These are phyloP conservation scores for Pleoardoris graminearum DNA, from an alignment of 2,329 filamentous ascomycete genomes.

Conservation along the genomic window DNA sequence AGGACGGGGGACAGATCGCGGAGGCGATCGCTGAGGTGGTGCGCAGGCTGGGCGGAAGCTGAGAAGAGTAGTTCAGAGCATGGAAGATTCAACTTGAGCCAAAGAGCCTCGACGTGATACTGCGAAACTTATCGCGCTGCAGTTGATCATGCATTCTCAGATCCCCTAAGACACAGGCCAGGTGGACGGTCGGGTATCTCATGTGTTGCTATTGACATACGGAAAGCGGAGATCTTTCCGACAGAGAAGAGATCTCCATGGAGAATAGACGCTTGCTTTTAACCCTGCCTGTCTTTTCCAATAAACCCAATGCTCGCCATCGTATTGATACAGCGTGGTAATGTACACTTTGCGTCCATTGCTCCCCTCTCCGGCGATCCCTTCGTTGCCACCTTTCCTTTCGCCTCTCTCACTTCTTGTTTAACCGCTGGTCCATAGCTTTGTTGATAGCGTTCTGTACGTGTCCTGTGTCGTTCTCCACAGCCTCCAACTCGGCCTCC, in stretches of 20 bases:
- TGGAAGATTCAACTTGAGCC: no score
- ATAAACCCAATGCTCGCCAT: constrained; percentile 26
- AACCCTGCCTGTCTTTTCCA: constrained; percentile 16
- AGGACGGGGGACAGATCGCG: constrained; percentile 61
- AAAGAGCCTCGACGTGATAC: no score
- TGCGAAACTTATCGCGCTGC: no score
- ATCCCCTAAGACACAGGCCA: no score
- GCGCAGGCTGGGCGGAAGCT: constrained; percentile 17
- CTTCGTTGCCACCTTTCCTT: not conserved
- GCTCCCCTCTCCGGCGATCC: constrained; percentile 3
- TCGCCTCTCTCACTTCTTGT: constrained; percentile 24
- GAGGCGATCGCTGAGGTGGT: constrained; percentile 41
- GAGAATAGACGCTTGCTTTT: constrained; percentile 13
- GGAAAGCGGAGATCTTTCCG: constrained; percentile 16
- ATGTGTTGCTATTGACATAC: constrained; percentile 16
- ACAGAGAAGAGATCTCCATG: constrained; percentile 20
- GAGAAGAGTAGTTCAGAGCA: no score
- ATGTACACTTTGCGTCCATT: constrained; percentile 30
- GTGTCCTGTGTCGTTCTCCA: constrained; percentile 26
- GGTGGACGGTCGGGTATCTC: not conserved
- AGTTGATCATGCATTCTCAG: no score
- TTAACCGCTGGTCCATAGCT: constrained; percentile 42
- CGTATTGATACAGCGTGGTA: constrained; percentile 40
- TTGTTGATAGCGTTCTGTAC: constrained; percentile 39
- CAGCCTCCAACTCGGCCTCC: constrained; percentile 28